Conservation (phyloP, 2,329 filamentous ascomycete genomes). For the Fusarium subtropicale region DNA sequence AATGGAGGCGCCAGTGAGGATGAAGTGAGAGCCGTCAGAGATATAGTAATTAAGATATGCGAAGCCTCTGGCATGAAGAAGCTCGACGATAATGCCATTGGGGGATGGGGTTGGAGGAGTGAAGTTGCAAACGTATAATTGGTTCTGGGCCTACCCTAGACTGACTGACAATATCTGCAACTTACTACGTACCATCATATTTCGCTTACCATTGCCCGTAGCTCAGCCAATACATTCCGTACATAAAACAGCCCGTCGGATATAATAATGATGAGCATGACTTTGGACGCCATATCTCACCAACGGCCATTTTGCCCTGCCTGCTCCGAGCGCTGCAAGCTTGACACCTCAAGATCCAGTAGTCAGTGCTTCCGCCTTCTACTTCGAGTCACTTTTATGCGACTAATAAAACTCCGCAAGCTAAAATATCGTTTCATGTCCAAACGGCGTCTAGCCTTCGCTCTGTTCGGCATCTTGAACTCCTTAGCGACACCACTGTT, state of each 20-base stretch:
- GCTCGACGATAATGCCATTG: constrained; percentile 29
- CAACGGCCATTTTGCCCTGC: neutral
- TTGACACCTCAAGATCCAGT: neutral
- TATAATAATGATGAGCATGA: neutral
- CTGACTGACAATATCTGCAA: neutral
- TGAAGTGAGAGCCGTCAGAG: constrained; percentile 45
- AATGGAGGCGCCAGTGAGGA: constrained; percentile 45
- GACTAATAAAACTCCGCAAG: constrained; percentile 10
- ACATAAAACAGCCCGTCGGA: neutral
- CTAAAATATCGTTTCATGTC: constrained; percentile 30
- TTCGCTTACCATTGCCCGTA: neutral
- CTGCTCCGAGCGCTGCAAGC: neutral
- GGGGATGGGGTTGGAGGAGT: constrained; percentile 47
- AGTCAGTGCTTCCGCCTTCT: neutral
- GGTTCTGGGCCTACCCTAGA: constrained; percentile 10
- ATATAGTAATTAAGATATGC: constrained; percentile 44
- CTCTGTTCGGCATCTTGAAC: neutral
- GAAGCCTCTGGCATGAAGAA: constrained; percentile 45
- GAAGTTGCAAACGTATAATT: constrained; percentile 45
- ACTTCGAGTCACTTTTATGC: constrained; percentile 9
- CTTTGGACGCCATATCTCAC: neutral
- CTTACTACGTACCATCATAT: neutral
- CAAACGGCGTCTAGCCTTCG: constrained; percentile 21
- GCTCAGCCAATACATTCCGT: too few species aligned
- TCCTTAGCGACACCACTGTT: constrained; percentile 3